Evolutionary conservation across 78 protist genomes (phyloP).

Genomic region (Chrysochromulina parva): DNA sequence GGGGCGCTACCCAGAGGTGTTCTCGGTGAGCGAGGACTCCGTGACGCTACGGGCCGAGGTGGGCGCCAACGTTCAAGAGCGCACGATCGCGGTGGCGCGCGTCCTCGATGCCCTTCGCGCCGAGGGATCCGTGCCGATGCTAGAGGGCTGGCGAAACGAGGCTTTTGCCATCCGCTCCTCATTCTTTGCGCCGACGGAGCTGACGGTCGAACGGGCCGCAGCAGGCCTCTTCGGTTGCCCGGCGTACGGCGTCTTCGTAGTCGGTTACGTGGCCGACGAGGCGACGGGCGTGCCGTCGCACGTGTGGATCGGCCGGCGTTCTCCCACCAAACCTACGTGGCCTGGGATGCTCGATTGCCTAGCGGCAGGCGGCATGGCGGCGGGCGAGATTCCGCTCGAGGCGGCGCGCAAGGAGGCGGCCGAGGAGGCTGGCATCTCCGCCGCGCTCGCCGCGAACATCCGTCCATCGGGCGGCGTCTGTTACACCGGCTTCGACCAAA

Average conservation of each 20-base stretch:
- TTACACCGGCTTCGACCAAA: neutral
- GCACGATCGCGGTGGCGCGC: neutral
- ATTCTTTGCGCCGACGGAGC: neutral
- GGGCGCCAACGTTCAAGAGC: neutral
- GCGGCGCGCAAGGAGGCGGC: neutral
- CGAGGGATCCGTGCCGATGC: neutral
- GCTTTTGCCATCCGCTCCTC: neutral
- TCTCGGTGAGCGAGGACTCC: neutral
- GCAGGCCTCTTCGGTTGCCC: neutral
- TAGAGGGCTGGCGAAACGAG: constrained; percentile 31
- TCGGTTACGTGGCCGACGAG: neutral
- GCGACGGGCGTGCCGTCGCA: neutral
- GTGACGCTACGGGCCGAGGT: neutral
- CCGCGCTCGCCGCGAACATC: neutral
- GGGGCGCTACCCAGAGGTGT: neutral
- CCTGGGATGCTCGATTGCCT: neutral
- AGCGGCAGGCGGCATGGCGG: constrained; percentile 21
- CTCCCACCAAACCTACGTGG: neutral
- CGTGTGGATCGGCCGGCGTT: constrained; percentile 1
- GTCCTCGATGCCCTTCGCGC: neutral
- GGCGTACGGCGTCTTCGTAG: neutral
- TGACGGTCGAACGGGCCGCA: constrained; percentile 18
- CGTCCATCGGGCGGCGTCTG: neutral
- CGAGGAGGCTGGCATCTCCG: constrained; percentile 13
- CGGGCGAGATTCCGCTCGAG: neutral